These are phyloP conservation scores for Heracleum sosnowskyi DNA, from an alignment of 129 eudicot species.

Conservation along the genomic window DNA sequence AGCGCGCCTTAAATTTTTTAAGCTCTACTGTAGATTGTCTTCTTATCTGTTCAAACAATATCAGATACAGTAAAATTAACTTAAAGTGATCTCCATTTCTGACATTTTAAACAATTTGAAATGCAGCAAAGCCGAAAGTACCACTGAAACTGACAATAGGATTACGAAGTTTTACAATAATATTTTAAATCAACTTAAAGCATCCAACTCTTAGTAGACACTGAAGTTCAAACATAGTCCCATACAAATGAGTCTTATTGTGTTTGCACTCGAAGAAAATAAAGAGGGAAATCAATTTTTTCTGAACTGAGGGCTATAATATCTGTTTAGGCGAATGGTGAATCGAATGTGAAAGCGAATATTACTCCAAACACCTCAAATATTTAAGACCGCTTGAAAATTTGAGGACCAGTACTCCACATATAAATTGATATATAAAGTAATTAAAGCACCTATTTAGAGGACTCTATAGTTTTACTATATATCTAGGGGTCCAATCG, in stretches of 20 bases:
- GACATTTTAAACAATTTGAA: background rate
- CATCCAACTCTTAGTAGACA: background rate
- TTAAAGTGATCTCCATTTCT: background rate
- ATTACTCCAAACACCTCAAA: background rate
- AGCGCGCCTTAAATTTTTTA: constrained; percentile 53
- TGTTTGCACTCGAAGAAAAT: background rate
- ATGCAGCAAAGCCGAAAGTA: background rate
- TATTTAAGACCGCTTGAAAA: background rate
- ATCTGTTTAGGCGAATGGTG: no score
- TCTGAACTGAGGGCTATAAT: background rate
- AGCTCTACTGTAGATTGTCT: constrained; percentile 75
- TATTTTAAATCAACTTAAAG: background rate
- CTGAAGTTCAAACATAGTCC: background rate
- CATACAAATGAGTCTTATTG: background rate
- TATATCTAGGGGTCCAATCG: background rate
- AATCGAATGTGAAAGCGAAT: background rate
- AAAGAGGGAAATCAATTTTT: background rate
- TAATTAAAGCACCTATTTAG: background rate
- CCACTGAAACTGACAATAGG: background rate
- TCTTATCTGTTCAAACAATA: constrained; percentile 45
- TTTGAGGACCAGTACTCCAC: background rate
- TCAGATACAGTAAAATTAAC: background rate
- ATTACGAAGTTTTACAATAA: background rate
- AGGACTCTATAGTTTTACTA: background rate
- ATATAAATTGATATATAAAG: background rate